A percentile compares a stretch with the other conserved stretches of the same genome.
Conservation (phyloP, 2,329 filamentous ascomycete species). For the Curvularia eragrostidis region DNA sequence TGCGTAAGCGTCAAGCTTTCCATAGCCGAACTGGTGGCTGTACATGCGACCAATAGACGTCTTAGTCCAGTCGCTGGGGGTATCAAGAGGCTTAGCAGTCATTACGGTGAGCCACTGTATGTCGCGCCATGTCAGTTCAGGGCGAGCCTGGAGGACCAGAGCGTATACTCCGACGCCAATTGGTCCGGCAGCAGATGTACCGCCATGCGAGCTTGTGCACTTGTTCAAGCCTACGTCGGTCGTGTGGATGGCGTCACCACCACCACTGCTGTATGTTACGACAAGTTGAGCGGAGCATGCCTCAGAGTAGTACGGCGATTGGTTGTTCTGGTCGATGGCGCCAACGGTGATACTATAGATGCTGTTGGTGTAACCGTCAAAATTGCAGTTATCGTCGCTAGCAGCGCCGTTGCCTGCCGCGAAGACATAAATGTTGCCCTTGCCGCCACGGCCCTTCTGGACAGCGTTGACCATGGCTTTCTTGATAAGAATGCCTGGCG, state of each 20-base stretch:
- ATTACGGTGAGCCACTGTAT: slow-evolving; percentile 89
- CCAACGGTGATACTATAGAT: slow-evolving; percentile 99
- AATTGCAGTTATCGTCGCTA: slow-evolving; percentile 95
- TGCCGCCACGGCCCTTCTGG: slow-evolving; percentile 82
- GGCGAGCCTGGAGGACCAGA: slow-evolving; percentile 81
- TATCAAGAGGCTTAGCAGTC: slow-evolving; percentile 81
- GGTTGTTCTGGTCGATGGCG: slow-evolving; percentile 83
- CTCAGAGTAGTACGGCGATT: slow-evolving; percentile 96
- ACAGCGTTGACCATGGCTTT: slow-evolving; percentile 91
- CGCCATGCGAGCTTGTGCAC: slow-evolving; percentile 85
- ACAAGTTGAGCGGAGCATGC: slow-evolving; percentile 94
- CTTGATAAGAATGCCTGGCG: slow-evolving; percentile 84
- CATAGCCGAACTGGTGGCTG: slow-evolving; percentile 94
- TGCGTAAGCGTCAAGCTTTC: slow-evolving; percentile 87
- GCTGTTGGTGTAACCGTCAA: slow-evolving; percentile 98
- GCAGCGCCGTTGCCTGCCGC: slow-evolving; percentile 92
- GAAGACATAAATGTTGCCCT: slow-evolving; percentile 94
- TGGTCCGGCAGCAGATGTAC: slow-evolving; percentile 93
- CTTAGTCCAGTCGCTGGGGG: slow-evolving; percentile 80
- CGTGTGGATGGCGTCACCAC: slow-evolving; percentile 88
- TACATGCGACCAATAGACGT: slow-evolving; percentile 84
- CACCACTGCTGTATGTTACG: slow-evolving; percentile 94
- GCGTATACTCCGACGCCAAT: slow-evolving; percentile 92
- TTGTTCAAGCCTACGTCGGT: slow-evolving; percentile 87
- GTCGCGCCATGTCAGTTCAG: slow-evolving; percentile 91